Evolutionary conservation across 2,329 filamentous ascomycete genomes (phyloP), one percentile per base, ranked within the genome.

Genomic region (Fusarium sp.): DNA sequence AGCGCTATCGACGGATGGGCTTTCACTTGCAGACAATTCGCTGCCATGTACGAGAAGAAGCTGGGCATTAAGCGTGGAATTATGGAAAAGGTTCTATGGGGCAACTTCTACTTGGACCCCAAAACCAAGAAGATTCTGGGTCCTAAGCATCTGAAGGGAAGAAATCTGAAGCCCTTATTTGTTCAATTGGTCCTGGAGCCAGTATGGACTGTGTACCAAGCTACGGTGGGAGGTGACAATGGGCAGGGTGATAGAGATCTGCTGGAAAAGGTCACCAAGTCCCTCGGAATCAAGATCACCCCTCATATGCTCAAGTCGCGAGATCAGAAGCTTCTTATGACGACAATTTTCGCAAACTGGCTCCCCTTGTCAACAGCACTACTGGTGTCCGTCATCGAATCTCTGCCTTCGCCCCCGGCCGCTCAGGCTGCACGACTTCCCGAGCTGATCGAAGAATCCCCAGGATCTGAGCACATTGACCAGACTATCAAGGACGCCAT

Each of bases 1-100:
- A 98, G 95, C 80, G 96, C 96, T 67, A 92, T 97, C 63, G 96
- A 99, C 79, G 96, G 96, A n/a, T 99, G 96, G 96, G 96, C 96
- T 6, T 99, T 99, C 78, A 99, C 96, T 0, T 92, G 97, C 55
- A 90, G 95, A 56, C 96, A 99, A 78, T 99, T 99, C 80, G 95
- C 96, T 24, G 90, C 90, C 41, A 85, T 98, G 33, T 99, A 98
- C 79, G 95, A 98, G 83, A 97, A 95, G 86, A 99, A 99, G 82
- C 88, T 99, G 12, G 95, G 96, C 20, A 97, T 98, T 82, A 98
- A 97, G 83, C 89, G 95, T 51, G 91, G 90, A 31, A 84, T 93
- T 1, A 88, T 99, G 79, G 95, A 99, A 82, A 98, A 96, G 80
- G 94, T 98, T 0, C 87, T 99, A 1, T 99, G 96, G 96, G 96